Percentiles rank a stretch among this genome's conserved stretches.
phyloP scores from a whole-genome alignment of 1,284 basidiomycete species.

The Taiwanofungus camphoratus region DNA sequence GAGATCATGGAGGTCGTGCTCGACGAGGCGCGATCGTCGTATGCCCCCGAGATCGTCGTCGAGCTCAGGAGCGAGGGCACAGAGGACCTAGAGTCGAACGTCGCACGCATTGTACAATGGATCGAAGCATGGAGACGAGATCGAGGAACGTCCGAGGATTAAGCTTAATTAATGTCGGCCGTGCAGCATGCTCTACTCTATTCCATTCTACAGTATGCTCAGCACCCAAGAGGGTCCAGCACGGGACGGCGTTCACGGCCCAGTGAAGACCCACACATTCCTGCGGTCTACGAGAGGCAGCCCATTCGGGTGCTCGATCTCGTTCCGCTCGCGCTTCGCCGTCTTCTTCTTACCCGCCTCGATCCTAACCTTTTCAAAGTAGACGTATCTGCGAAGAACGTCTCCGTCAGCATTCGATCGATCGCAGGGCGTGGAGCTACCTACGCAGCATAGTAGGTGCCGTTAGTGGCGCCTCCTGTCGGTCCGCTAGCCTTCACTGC shows the following conservation, averaged over 20 bases:
- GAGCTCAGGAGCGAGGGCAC: slow-evolving; percentile 78
- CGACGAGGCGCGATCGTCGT: slow-evolving; percentile 85
- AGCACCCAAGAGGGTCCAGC: background rate
- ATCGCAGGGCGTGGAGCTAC: slow-evolving; percentile 14
- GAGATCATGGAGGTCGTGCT: slow-evolving; percentile 96
- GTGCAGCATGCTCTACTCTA: too few relatives aligned
- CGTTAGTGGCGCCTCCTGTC: slow-evolving; percentile 36
- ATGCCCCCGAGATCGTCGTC: slow-evolving; percentile 81
- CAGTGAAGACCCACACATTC: slow-evolving; percentile 22
- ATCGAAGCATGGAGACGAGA: slow-evolving; percentile 73
- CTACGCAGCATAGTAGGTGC: slow-evolving; percentile 40
- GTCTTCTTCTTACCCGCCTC: slow-evolving; percentile 44
- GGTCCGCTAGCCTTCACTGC: slow-evolving; percentile 38
- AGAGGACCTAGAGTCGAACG: slow-evolving; percentile 84
- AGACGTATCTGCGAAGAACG: slow-evolving; percentile 32
- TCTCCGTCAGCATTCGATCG: too few relatives aligned
- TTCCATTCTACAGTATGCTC: background rate
- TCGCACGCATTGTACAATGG: slow-evolving; percentile 83
- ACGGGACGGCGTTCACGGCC: background rate
- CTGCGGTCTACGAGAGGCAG: slow-evolving; percentile 28
- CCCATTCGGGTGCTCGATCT: slow-evolving; percentile 27
- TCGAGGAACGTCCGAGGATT: slow-evolving; percentile 18
- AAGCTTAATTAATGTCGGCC: slow-evolving; percentile 8
- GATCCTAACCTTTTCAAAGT: slow-evolving; percentile 45
- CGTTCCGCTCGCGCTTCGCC: slow-evolving; percentile 32